Evolutionary conservation across 192 early-diverging fungal genomes (phyloP).

Genomic region (Coemansia sp.): DNA sequence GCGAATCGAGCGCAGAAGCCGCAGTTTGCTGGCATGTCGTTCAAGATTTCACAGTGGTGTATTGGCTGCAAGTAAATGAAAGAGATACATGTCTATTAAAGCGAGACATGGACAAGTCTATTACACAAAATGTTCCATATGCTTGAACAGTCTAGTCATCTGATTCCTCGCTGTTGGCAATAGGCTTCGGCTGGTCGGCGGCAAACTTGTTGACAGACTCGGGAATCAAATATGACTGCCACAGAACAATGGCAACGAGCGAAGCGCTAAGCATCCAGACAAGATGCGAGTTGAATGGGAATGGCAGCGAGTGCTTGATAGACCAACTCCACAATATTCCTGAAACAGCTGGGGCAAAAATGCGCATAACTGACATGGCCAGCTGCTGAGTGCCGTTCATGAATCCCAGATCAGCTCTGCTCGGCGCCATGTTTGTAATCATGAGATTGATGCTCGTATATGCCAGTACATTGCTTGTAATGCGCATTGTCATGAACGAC

Average conservation of each 20-base stretch:
- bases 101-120: background rate
- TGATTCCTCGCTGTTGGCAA: background rate
- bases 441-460: slow-evolving; percentile 45
- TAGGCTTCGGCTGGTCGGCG: slow-evolving; percentile 8
- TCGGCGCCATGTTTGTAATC: slow-evolving; percentile 41
- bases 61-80: background rate
- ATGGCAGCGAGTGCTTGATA: slow-evolving; percentile 35
- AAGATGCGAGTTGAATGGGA: slow-evolving; percentile 45
- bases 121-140: background rate
- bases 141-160: background rate
- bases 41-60: background rate
- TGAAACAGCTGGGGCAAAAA: slow-evolving; percentile 34
- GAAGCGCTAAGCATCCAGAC: slow-evolving; percentile 33
- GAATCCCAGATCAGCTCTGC: slow-evolving; percentile 25
- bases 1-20: too few species aligned
- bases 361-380: slow-evolving; percentile 10
- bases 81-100: background rate
- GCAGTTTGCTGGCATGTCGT: too few species aligned
- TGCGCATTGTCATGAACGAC: slow-evolving; percentile 16
- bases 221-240: slow-evolving; percentile 18
- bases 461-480: slow-evolving; percentile 23
- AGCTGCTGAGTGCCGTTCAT: slow-evolving; percentile 51
- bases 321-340: slow-evolving; percentile 44
- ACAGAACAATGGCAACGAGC: slow-evolving; percentile 3
- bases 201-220: slow-evolving; percentile 38